Percentiles rank a stretch among this genome's conserved stretches.
phyloP scores from a whole-genome alignment of 2,329 filamentous ascomycete genomes.

The Metarhizium robertsii region DNA sequence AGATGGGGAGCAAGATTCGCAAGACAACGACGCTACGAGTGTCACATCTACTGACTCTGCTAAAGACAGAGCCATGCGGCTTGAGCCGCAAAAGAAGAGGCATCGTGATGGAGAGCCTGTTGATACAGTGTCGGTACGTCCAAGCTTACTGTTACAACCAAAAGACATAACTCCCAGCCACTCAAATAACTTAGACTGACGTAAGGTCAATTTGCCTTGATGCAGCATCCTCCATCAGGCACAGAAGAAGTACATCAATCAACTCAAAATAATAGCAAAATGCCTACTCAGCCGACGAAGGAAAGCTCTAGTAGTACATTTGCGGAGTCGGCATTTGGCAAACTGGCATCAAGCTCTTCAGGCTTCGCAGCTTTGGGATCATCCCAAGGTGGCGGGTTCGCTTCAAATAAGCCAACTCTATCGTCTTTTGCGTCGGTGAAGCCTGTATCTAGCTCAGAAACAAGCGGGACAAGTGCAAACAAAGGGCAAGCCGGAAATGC shows the following conservation, averaged over 20 bases:
- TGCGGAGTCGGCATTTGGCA: slow-evolving; percentile 57
- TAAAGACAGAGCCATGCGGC: slow-evolving; percentile 34
- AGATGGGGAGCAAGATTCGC: slow-evolving; percentile 36
- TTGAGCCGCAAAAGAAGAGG: slow-evolving; percentile 57
- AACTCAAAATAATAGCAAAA: neutral
- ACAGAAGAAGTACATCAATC: neutral
- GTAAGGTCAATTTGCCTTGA: neutral
- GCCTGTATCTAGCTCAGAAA: slow-evolving; percentile 7
- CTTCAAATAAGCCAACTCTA: slow-evolving; percentile 27
- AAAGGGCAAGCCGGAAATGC: slow-evolving; percentile 18
- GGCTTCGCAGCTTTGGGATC: slow-evolving; percentile 51
- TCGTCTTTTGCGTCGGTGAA: slow-evolving; percentile 20
- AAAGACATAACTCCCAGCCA: neutral
- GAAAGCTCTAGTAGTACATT: slow-evolving; percentile 53
- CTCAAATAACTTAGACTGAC: neutral
- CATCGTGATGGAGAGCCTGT: slow-evolving; percentile 41
- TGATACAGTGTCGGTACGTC: slow-evolving; percentile 24
- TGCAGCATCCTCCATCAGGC: neutral
- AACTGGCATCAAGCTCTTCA: slow-evolving; percentile 53
- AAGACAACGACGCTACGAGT: slow-evolving; percentile 34
- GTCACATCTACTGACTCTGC: slow-evolving; percentile 33
- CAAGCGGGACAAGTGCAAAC: neutral
- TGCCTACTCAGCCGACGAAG: slow-evolving; percentile 1
- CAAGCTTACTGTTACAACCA: neutral
- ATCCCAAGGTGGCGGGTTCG: slow-evolving; percentile 41